Evolutionary conservation across 1,139 yeast species (phyloP), one percentile per base, ranked within the genome.

Genomic region (Candida sojae): DNA sequence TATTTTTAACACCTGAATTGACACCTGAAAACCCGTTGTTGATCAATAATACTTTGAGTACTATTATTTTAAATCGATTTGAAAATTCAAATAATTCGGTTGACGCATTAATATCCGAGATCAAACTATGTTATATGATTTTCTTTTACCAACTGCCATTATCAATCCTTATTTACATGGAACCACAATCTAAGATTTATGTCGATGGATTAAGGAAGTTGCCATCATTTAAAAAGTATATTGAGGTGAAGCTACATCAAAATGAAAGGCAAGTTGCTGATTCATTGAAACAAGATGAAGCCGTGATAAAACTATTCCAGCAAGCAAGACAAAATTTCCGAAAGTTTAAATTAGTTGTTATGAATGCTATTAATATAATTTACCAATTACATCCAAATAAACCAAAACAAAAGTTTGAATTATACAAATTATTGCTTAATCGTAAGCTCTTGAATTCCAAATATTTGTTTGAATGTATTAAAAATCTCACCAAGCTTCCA

Each of bases 101-200:
- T 42, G 87, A 85, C 56, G 73, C 79, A 12, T 68, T 80, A 45
- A 67, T 79, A 7, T 65, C 80, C 12, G 77, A 80, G 42, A 67
- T 88, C 53, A 84, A 83, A 56, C 72, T 86, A 51, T 69, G 84
- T 28, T 75, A 83, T 57, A 84, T 88, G 89, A 76, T 84, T 5
- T 86, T 85, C 58, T 88, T 82, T 61, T 87, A 80, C 59, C 83
- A 81, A 50, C 86, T 83, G 66, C 90, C 93, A 1, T 74, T 84
- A 47, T 73, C 87, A 0, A 64, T 79, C 0, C 69, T 77, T 21
- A 50, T 60, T 9, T 58, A 46, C 2, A 48, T 51, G 9, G 33
- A 49, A 30, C 48, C 44, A 21, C 43, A 46, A 10, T 50, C 46
- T n/a, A 37, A 44, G 6, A 37, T 52, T 8, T 58, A 59, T 48